phyloP scores from a whole-genome alignment of 192 early-diverging fungal genomes.

The Cetraspora pellucida region DNA sequence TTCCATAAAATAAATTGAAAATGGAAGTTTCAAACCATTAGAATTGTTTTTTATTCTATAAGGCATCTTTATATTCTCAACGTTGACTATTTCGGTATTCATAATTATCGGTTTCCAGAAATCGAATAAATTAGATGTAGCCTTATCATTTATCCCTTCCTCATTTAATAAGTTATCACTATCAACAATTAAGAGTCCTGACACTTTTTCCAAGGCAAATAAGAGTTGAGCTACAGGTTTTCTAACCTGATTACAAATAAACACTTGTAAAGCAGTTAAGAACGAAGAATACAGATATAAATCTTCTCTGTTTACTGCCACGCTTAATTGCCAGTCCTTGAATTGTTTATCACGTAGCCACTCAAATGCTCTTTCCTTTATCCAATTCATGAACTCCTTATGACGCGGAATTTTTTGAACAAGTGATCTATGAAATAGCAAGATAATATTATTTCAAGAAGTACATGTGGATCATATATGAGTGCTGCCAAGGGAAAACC shows the following conservation, averaged over 20 bases:
- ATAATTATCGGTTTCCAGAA: constrained; percentile 24
- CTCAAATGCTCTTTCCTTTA: constrained; percentile 4
- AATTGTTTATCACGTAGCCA: constrained; percentile 18
- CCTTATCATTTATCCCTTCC: background rate
- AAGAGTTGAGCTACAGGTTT: constrained; percentile 29
- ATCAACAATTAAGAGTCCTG: background rate
- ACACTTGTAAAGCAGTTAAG: constrained; percentile 9
- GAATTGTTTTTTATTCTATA: background rate
- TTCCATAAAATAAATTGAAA: constrained; percentile 13
- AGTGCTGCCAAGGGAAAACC: too few relatives aligned
- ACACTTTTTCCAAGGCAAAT: constrained; percentile 14
- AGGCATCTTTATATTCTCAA: constrained; percentile 16
- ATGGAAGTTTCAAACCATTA: constrained; percentile 3
- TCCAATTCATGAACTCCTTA: background rate
- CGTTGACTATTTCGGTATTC: constrained; percentile 25
- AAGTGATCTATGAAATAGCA: background rate
- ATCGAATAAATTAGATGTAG: background rate
- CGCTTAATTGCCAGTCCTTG: constrained; percentile 17
- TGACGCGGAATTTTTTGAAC: constrained; percentile 14
- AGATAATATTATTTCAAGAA: background rate
- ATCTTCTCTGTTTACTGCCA: constrained; percentile 6
- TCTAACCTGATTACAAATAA: constrained; percentile 19
- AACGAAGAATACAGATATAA: constrained; percentile 24
- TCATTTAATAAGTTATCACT: background rate
- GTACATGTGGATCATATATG: too few relatives aligned